A percentile compares a stretch with the other conserved stretches of the same genome.
Conservation (phyloP, 495 filamentous ascomycete species). For the Bacidia gigantensis region DNA sequence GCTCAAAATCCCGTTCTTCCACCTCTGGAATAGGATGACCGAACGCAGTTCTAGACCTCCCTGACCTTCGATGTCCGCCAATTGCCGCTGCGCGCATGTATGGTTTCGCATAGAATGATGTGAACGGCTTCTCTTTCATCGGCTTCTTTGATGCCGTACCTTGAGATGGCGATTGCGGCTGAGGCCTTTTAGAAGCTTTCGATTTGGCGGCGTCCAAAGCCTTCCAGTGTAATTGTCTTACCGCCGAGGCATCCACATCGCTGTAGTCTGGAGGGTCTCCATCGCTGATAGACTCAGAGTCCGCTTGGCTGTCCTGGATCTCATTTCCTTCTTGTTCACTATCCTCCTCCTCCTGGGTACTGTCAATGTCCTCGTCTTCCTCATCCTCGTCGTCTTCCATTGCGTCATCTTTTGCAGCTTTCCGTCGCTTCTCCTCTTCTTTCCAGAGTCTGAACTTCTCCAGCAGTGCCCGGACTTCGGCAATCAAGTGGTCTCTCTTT, state of each 20-base stretch:
- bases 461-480: conserved; percentile 61
- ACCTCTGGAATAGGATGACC: conserved; percentile 70
- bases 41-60: conserved; percentile 51
- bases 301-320: conserved; percentile 18
- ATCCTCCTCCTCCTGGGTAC: conserved; percentile 24
- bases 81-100: conserved; percentile 66
- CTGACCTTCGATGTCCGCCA: conserved; percentile 38
- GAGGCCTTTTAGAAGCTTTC: conserved; percentile 6
- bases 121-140: conserved; percentile 47
- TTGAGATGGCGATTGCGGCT: conserved; percentile 1
- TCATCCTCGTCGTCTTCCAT: conserved; percentile 24
- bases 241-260: conserved; percentile 61
- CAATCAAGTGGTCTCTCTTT: conserved; percentile 69
- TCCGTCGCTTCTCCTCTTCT: conserved; percentile 75
- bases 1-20: conserved; percentile 51
- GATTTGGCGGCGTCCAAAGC: conserved; percentile 31
- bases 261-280: conserved; percentile 45
- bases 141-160: conserved; percentile 8
- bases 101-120: conserved; percentile 67
- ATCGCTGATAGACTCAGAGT: conserved; percentile 23
- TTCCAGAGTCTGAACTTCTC: conserved; percentile 81
- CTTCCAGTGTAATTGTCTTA: conserved; percentile 62
- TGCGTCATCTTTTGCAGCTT: conserved; percentile 50
- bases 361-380: conserved; percentile 35
- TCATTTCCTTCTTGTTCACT: conserved; percentile 20